Evolutionary conservation across 257 asterid genomes (phyloP).

Genomic region (Capsicum rhomboideum): DNA sequence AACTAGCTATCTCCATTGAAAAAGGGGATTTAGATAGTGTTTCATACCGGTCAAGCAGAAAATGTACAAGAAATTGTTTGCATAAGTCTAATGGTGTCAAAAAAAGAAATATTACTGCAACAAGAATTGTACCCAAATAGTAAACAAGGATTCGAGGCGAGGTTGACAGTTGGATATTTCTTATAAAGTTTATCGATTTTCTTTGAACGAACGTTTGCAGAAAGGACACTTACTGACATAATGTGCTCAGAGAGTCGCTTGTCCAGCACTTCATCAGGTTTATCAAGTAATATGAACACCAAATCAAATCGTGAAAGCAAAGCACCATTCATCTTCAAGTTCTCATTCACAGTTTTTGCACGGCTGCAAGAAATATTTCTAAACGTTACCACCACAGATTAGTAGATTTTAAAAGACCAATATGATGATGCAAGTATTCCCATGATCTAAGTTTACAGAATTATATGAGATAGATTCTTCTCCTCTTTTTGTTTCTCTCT

Average conservation of each 20-base stretch:
- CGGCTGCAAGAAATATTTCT: slow-evolving; percentile 58
- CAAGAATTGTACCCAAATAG: not conserved
- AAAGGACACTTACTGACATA: slow-evolving; percentile 78
- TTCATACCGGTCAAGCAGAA: not conserved
- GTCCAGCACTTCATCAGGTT: slow-evolving; percentile 90
- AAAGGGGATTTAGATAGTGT: not conserved
- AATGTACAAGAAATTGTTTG: not conserved
- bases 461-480: not conserved
- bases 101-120: not conserved
- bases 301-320: slow-evolving; percentile 95
- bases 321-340: slow-evolving; percentile 90
- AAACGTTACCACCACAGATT: not conserved
- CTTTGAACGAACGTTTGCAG: not conserved
- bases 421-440: not conserved
- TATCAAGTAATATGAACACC: slow-evolving; percentile 96
- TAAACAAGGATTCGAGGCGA: not conserved
- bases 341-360: slow-evolving; percentile 97
- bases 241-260: slow-evolving; percentile 96
- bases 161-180: not conserved
- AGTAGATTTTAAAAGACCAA: not conserved
- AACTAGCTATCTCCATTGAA: not conserved
- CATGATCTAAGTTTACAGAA: not conserved
- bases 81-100: not conserved
- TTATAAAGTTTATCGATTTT: not conserved
- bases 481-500: not conserved